Percentiles rank a stretch among this genome's conserved stretches.
These are phyloP conservation scores for Globisporangium viniferum DNA, from an alignment of 352 stramenopile genomes.

Conservation along the genomic window DNA sequence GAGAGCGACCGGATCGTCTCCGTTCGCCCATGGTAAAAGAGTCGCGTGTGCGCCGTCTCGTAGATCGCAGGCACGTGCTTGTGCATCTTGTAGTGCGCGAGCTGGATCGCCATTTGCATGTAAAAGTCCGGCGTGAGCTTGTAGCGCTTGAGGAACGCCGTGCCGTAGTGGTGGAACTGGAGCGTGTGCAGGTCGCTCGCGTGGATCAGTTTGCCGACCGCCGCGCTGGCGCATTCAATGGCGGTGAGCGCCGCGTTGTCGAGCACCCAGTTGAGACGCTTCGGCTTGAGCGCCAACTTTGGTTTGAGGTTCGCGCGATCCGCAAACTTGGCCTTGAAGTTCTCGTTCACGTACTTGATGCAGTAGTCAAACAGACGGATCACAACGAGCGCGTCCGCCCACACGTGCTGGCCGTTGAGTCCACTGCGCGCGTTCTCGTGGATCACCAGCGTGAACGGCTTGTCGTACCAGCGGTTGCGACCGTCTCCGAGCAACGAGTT, in stretches of 20 bases:
- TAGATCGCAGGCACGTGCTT: constrained; percentile 93
- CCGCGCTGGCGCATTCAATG: constrained; percentile 85
- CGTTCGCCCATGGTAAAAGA: constrained; percentile 97
- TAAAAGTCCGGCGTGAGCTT: constrained; percentile 97
- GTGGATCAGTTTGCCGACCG: constrained; percentile 91
- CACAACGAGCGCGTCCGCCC: constrained; percentile 96
- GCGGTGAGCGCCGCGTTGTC: constrained; percentile 76
- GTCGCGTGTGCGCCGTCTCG: constrained; percentile 96
- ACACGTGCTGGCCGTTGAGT: constrained; percentile 95
- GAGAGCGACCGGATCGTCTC: constrained; percentile 90
- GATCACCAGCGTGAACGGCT: constrained; percentile 96
- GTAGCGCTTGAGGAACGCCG: constrained; percentile 90
- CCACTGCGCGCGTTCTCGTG: constrained; percentile 95
- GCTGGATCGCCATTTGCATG: constrained; percentile 96
- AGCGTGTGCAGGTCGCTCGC: constrained; percentile 89
- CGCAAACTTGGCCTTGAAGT: constrained; percentile 86
- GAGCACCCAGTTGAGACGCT: constrained; percentile 79
- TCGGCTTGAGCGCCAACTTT: constrained; percentile 59
- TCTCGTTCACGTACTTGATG: constrained; percentile 90
- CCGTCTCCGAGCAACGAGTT: constrained; percentile 86
- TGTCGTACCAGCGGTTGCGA: constrained; percentile 98
- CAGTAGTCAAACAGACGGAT: constrained; percentile 93
- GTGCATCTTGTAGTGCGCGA: constrained; percentile 97
- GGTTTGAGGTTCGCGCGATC: constrained; percentile 71
- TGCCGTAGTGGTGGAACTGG: constrained; percentile 92